Evolutionary conservation across 495 filamentous ascomycete genomes (phyloP).

Genomic region (Pyronema omphalodes): DNA sequence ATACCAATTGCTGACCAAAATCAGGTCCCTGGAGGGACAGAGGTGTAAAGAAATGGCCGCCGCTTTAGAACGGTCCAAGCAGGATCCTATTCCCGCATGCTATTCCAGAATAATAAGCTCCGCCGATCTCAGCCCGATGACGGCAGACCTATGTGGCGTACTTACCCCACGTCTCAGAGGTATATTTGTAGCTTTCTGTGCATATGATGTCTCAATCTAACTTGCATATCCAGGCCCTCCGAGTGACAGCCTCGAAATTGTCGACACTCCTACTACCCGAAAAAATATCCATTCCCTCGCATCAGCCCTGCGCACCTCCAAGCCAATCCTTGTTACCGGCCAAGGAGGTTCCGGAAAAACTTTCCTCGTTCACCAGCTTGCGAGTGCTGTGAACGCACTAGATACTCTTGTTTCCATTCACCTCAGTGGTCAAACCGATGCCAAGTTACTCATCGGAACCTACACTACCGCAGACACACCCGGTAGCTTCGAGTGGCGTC

Average conservation of each 20-base stretch:
- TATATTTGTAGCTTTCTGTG: conserved; percentile 15
- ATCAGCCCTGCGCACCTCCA: conserved; percentile 38
- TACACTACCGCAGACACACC: conserved; percentile 67
- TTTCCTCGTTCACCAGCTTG: conserved; percentile 62
- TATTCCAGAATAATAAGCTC: conserved; percentile 24
- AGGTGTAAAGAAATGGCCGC: conserved; percentile 29
- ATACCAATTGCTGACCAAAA: not conserved
- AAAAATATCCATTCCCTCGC: conserved; percentile 53
- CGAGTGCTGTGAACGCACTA: conserved; percentile 52
- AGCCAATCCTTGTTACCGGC: conserved; percentile 65
- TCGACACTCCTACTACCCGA: conserved; percentile 52
- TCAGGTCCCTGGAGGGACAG: conserved; percentile 53
- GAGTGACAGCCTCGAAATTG: conserved; percentile 26
- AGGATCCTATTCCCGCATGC: conserved; percentile 9
- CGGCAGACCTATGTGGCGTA: conserved; percentile 31
- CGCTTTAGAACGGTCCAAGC: conserved; percentile 28
- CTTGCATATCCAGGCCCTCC: conserved; percentile 36
- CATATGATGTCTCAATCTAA: conserved; percentile 38
- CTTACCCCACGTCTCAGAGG: conserved; percentile 19
- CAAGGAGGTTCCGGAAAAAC: conserved; percentile 83
- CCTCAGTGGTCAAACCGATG: conserved; percentile 92
- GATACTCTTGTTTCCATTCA: conserved; percentile 74
- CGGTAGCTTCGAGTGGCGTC: conserved; percentile 76
- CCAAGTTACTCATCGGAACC: conserved; percentile 81
- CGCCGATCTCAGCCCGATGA: conserved; percentile 32